phyloP scores from a whole-genome alignment of 225 moss, liverwort and hornwort species.

The Sphagnum contortum region DNA sequence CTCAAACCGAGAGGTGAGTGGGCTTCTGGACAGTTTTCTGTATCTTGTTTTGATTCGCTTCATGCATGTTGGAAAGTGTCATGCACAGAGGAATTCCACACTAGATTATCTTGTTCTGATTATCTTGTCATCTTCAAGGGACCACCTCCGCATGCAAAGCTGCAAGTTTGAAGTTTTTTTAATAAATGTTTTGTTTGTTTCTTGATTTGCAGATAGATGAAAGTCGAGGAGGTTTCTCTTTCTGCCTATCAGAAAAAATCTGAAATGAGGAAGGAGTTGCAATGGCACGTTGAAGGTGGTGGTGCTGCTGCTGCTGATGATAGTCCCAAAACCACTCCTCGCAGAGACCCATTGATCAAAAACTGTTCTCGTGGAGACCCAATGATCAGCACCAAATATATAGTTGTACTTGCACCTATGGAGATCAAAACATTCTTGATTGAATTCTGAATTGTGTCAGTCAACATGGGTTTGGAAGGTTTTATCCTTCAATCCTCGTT shows the following conservation, averaged over 20 bases:
- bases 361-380: neutral
- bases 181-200: no score
- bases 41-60: no score
- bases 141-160: no score
- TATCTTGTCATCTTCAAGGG: no score
- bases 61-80: no score
- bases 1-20: slow-evolving; percentile 36
- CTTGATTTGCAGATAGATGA: slow-evolving; percentile 43
- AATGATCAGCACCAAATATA: neutral
- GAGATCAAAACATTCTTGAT: slow-evolving; percentile 80
- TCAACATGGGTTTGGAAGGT: no score
- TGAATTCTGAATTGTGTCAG: slow-evolving; percentile 3
- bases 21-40: no score
- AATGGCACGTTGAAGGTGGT: slow-evolving; percentile 55
- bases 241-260: slow-evolving; percentile 75
- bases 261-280: slow-evolving; percentile 30
- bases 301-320: slow-evolving; percentile 1
- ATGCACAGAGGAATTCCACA: no score
- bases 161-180: no score
- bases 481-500: no score
- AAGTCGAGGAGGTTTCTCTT: slow-evolving; percentile 59
- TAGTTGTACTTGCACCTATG: slow-evolving; percentile 79
- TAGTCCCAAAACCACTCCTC: neutral
- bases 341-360: slow-evolving; percentile 9
- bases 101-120: no score